Evolutionary conservation across 2,329 filamentous ascomycete genomes (phyloP).

Genomic region (Podosphaera leucotricha): DNA sequence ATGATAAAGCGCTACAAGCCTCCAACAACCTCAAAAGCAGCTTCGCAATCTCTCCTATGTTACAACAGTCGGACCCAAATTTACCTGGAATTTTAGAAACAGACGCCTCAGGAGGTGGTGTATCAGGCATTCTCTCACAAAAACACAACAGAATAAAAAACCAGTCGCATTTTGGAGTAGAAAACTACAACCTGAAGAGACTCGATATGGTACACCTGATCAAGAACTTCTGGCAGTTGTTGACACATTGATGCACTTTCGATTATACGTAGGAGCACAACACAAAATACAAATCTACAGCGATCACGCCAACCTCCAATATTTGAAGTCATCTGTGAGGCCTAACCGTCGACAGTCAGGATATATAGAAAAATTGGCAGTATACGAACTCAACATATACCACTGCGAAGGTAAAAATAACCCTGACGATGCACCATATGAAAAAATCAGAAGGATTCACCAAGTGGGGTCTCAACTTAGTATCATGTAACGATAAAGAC

Average conservation of each 20-base stretch:
- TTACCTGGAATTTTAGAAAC: constrained; percentile 1
- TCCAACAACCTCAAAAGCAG: background rate
- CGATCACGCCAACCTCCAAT: background rate
- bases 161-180: constrained; percentile 1
- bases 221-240: background rate
- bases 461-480: background rate
- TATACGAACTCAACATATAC: background rate
- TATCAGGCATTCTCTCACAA: constrained; percentile 1
- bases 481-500: background rate
- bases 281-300: background rate
- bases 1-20: background rate
- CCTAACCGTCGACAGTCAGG: background rate
- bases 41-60: background rate
- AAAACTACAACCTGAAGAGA: background rate
- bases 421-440: background rate
- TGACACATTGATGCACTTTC: background rate
- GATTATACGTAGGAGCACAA: background rate
- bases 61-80: constrained; percentile 1
- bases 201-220: background rate
- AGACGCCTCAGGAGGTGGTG: background rate
- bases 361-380: background rate
- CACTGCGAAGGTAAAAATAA: background rate
- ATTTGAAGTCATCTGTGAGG: background rate
- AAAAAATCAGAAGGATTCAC: background rate
- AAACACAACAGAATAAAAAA: background rate